Conservation (phyloP, 2,329 filamentous ascomycete genomes). For the Sporothrix phasma region DNA sequence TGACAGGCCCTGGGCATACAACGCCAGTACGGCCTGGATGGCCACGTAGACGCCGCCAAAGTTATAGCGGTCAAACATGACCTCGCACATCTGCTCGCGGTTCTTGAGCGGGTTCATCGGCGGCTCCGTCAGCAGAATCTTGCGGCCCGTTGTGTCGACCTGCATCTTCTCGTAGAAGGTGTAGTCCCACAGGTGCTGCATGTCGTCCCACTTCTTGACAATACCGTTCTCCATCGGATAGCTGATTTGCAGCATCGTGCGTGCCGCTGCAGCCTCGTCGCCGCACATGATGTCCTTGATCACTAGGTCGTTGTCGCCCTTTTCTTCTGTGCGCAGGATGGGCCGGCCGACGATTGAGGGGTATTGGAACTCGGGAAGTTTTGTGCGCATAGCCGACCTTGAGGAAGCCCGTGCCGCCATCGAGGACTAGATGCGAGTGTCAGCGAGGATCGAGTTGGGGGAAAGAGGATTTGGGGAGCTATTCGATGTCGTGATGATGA, state of each 20-base stretch:
- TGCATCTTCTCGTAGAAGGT: conserved; percentile 97
- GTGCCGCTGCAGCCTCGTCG: conserved; percentile 89
- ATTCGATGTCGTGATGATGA: not conserved
- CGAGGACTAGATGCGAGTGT: conserved; percentile 68
- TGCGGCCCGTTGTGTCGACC: conserved; percentile 79
- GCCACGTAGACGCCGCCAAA: conserved; percentile 97
- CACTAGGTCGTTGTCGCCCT: conserved; percentile 50
- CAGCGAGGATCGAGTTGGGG: conserved; percentile 15
- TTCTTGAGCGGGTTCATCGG: conserved; percentile 97
- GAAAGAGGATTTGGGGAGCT: too few relatives aligned
- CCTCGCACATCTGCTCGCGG: conserved; percentile 94
- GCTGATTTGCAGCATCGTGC: conserved; percentile 95
- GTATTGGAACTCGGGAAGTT: conserved; percentile 98
- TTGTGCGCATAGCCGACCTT: conserved; percentile 99
- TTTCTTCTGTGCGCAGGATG: conserved; percentile 92
- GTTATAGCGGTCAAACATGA: conserved; percentile 96
- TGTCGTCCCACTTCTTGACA: conserved; percentile 99
- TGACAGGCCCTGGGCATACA: conserved; percentile 90
- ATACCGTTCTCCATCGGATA: conserved; percentile 99
- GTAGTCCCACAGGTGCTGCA: conserved; percentile 99
- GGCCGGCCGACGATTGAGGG: conserved; percentile 96
- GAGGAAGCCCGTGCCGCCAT: conserved; percentile 98
- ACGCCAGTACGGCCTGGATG: conserved; percentile 89
- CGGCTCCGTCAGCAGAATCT: conserved; percentile 67
- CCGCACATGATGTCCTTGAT: conserved; percentile 99